Evolutionary conservation across 1,284 basidiomycete genomes (phyloP).

Genomic region (Vanrija pseudolonga): DNA sequence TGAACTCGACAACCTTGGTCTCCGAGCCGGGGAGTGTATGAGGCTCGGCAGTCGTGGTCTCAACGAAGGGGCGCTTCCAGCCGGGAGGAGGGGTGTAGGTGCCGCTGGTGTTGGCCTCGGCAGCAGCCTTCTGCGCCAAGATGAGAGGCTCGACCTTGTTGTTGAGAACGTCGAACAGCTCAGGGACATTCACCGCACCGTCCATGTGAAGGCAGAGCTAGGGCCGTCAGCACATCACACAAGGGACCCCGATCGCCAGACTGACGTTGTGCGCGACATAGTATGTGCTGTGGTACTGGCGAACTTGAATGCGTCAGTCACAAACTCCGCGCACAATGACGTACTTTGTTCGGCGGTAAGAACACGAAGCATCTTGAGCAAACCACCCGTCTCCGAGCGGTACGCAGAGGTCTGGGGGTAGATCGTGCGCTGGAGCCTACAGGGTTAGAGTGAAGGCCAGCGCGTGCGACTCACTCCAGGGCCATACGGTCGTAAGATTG

Average conservation of each 20-base stretch:
- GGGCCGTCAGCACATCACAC: slow-evolving; percentile 55
- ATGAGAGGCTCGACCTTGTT: slow-evolving; percentile 76
- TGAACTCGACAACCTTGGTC: slow-evolving; percentile 75
- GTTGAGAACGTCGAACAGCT: slow-evolving; percentile 68
- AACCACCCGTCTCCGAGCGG: slow-evolving; percentile 91
- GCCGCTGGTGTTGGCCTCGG: not conserved
- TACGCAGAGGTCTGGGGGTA: slow-evolving; percentile 84
- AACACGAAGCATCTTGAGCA: slow-evolving; percentile 85
- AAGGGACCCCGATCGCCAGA: slow-evolving; percentile 9
- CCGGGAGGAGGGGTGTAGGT: slow-evolving; percentile 61
- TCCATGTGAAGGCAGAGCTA: slow-evolving; percentile 51
- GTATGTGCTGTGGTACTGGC: slow-evolving; percentile 82
- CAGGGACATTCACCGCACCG: slow-evolving; percentile 52
- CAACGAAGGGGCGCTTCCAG: slow-evolving; percentile 93
- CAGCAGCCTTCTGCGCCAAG: slow-evolving; percentile 50
- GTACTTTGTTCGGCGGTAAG: slow-evolving; percentile 86
- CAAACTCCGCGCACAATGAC: slow-evolving; percentile 20
- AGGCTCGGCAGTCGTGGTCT: slow-evolving; percentile 71
- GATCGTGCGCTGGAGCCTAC: slow-evolving; percentile 70
- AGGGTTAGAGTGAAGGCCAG: slow-evolving; percentile 12
- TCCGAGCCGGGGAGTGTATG: slow-evolving; percentile 58
- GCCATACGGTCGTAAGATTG: slow-evolving; percentile 86
- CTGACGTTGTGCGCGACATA: slow-evolving; percentile 94
- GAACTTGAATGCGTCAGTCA: slow-evolving; percentile 56
- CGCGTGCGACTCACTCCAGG: slow-evolving; percentile 58